These are phyloP conservation scores for Penicillium chermesinum DNA, from an alignment of 495 filamentous ascomycete species.

Conservation along the genomic window DNA sequence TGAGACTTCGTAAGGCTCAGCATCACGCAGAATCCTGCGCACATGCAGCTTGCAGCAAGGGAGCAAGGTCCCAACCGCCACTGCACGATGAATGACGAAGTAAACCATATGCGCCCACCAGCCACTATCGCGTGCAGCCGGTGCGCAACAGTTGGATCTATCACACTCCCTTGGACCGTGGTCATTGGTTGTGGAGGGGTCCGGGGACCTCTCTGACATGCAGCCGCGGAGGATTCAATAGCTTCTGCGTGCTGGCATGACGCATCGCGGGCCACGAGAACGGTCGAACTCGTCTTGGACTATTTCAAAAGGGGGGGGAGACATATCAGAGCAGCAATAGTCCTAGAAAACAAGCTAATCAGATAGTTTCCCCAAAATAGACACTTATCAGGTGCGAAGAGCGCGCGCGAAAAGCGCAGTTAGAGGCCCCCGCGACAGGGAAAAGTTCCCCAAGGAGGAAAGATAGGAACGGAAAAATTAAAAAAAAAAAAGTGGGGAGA, in stretches of 20 bases:
- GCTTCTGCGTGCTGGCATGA: slow-evolving; percentile 16
- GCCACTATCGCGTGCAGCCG: slow-evolving; percentile 19
- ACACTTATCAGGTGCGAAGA: neutral
- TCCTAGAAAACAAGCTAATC: neutral
- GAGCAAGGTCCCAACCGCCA: slow-evolving; percentile 1
- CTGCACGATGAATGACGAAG: slow-evolving; percentile 10
- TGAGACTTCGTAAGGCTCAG: neutral
- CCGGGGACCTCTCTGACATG: slow-evolving; percentile 14
- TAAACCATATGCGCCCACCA: slow-evolving; percentile 7
- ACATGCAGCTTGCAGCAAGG: slow-evolving; percentile 7
- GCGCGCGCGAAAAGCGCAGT: neutral
- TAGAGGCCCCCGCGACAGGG: neutral
- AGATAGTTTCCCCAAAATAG: neutral
- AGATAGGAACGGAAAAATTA: neutral
- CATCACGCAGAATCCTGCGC: neutral
- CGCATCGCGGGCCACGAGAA: slow-evolving; percentile 10
- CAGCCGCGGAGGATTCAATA: slow-evolving; percentile 20
- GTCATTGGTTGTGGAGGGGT: neutral
- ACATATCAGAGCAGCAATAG: no score
- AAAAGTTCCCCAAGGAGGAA: neutral
- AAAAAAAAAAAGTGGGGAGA: slow-evolving; percentile 16
- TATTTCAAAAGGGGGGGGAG: no score
- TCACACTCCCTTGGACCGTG: slow-evolving; percentile 11
- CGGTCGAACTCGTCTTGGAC: slow-evolving; percentile 1
- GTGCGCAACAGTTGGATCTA: slow-evolving; percentile 8